Evolutionary conservation across 2,329 filamentous ascomycete genomes (phyloP).

Genomic region (Botryotinia narcissicola): DNA sequence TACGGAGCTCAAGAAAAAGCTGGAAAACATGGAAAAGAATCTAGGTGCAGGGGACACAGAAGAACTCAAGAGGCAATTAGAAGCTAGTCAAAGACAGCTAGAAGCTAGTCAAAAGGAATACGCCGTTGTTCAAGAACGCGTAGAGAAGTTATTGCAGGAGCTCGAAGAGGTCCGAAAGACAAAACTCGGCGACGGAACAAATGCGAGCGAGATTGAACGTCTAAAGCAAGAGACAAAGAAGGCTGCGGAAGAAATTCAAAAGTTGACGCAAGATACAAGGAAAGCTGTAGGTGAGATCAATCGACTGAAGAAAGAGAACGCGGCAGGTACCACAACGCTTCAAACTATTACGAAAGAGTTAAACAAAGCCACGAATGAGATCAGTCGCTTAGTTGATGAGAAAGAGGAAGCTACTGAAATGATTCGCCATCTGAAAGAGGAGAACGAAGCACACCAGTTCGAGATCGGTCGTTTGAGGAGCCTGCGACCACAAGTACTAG

Average conservation of each 20-base stretch:
- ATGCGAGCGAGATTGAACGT: not conserved
- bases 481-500: not conserved
- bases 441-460: not conserved
- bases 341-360: not conserved
- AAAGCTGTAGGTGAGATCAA: not conserved
- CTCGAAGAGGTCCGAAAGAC: not conserved
- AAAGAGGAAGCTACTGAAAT: not conserved
- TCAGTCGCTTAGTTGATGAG: not conserved
- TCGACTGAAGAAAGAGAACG: not conserved
- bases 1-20: not conserved
- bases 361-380: not conserved
- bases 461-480: not conserved
- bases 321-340: not conserved
- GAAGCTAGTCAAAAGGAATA: not conserved
- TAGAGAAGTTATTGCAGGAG: not conserved
- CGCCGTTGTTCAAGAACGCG: not conserved
- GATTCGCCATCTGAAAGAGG: not conserved
- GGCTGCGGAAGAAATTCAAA: not conserved
- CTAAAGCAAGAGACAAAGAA: not conserved
- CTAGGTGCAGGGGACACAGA: not conserved
- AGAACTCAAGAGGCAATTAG: not conserved
- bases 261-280: not conserved
- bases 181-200: not conserved
- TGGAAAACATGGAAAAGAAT: not conserved
- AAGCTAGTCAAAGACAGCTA: not conserved